These are phyloP conservation scores for Penicillium freii DNA, from an alignment of 2,329 filamentous ascomycete genomes.

Conservation along the genomic window DNA sequence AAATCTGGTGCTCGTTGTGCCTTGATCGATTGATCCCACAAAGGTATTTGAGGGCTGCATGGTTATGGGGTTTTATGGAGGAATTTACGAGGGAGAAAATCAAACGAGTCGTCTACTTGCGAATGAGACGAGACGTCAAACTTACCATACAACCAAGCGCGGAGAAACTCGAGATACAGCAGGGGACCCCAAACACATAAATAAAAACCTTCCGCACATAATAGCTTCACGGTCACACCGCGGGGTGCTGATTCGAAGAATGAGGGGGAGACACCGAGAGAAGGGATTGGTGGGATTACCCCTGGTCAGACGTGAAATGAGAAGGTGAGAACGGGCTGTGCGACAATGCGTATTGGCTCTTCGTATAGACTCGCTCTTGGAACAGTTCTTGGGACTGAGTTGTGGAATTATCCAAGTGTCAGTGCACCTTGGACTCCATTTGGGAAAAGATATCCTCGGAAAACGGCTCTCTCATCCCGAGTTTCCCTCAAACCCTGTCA, in stretches of 20 bases:
- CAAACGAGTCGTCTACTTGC: not conserved
- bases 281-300: slow-evolving; percentile 8
- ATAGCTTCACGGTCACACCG: not conserved
- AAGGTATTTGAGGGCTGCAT: slow-evolving; percentile 48
- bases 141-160: not conserved
- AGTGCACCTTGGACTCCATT: not conserved
- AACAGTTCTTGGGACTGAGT: not conserved
- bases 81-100: not conserved
- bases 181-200: not conserved
- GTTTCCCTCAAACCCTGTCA: not conserved
- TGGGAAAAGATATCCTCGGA: not conserved
- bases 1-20: slow-evolving; percentile 84
- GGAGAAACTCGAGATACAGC: not conserved
- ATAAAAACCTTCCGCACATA: not conserved
- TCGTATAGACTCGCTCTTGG: not conserved
- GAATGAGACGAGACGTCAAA: not conserved
- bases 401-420: not conserved
- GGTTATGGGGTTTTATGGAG: not conserved
- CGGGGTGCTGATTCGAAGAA: not conserved
- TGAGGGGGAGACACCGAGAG: not conserved
- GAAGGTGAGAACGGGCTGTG: not conserved
- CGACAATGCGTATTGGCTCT: not conserved
- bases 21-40: slow-evolving; percentile 85
- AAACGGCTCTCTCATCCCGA: not conserved
- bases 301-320: not conserved